Conservation (phyloP, 768 basidiomycete species). For the Rhodotorula toruloides region DNA sequence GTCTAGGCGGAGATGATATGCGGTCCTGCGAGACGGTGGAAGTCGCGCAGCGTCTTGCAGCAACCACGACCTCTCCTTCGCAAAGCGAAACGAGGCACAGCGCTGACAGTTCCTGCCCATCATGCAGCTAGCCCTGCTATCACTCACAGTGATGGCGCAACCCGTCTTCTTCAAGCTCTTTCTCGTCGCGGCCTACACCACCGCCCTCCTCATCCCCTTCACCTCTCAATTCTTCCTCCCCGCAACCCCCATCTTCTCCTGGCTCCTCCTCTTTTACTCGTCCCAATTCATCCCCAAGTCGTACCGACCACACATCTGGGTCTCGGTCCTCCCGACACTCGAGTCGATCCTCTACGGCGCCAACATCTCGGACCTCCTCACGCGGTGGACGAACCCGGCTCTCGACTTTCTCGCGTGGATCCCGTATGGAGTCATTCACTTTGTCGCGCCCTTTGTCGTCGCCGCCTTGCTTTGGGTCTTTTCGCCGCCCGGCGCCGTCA, state of each 20-base stretch:
- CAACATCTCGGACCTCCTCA: conserved; percentile 94
- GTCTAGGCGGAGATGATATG: too few relatives aligned
- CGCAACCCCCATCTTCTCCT: conserved; percentile 77
- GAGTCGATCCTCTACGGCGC: conserved; percentile 94
- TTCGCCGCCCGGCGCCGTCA: conserved; percentile 65
- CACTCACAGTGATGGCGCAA: conserved; percentile 30
- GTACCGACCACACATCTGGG: conserved; percentile 72
- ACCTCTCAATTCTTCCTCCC: conserved; percentile 60
- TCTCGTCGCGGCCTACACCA: conserved; percentile 60
- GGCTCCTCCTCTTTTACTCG: conserved; percentile 79
- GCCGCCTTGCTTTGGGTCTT: conserved; percentile 85
- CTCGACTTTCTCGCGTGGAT: conserved; percentile 94
- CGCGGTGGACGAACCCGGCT: conserved; percentile 83
- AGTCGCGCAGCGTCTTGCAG: too few relatives aligned
- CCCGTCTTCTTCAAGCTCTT: conserved; percentile 53
- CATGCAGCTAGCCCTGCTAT: conserved; percentile 37
- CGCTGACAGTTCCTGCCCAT: neutral
- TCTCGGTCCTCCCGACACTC: conserved; percentile 86
- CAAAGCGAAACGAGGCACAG: neutral
- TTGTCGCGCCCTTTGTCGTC: conserved; percentile 76
- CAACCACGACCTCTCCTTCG: too few relatives aligned
- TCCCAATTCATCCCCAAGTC: conserved; percentile 74
- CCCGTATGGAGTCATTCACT: conserved; percentile 93
- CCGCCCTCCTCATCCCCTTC: conserved; percentile 70
- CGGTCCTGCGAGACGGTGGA: too few relatives aligned